Base-by-base conservation (phyloP, 1,284 basidiomycete species). In the Rhodotorula mucilaginosa region DNA sequence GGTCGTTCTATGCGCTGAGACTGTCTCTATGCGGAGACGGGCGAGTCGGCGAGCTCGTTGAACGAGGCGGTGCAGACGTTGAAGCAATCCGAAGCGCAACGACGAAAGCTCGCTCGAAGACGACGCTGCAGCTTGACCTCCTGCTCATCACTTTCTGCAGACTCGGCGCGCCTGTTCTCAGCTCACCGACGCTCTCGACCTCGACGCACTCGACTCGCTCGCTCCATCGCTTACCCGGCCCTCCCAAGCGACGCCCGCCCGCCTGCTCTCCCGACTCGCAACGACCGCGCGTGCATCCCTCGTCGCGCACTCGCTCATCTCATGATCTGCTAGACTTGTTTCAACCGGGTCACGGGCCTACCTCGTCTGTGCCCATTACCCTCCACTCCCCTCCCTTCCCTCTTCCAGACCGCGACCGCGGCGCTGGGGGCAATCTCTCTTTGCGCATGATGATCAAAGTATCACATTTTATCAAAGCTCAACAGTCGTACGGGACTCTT, bases 401-500 rank as follows among this genome's bases (percentile, higher is more conserved):
- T 44, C 39, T 44, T 10, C 10, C 39, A 44, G 39, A 44, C 39
- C 39, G 39, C 39, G 39, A 12, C 39, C 39, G 39, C 10, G 39
- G 39, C 1, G 39, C 39, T 13, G 39, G 39, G 39, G 39, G 39
- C 39, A 44, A 44, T 44, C 39, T 44, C 39, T 44, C 39, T 44
- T 44, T 44, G 39, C 39, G 39, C 39, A 44, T 29, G 54, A 56
- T 56, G 54, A 56, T 26, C 54, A 56, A 56, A 56, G 31, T 56
- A 56, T 26, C 54, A 56, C 54, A 56, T 56, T 56, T 56, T 56
- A 56, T 44, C 54, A 56, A 56, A 56, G 54, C 54, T 56, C 54
- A 56, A 56, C 54, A 56, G 54, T 56, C 54, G 54, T 56, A 56
- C 54, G 54, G 54, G 54, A 56, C 54, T 56, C 54, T 56, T 56